A percentile compares a stretch with the other conserved stretches of the same genome.
These are phyloP conservation scores for Verticillium nubilum DNA, from an alignment of 2,329 filamentous ascomycete species.

Conservation along the genomic window DNA sequence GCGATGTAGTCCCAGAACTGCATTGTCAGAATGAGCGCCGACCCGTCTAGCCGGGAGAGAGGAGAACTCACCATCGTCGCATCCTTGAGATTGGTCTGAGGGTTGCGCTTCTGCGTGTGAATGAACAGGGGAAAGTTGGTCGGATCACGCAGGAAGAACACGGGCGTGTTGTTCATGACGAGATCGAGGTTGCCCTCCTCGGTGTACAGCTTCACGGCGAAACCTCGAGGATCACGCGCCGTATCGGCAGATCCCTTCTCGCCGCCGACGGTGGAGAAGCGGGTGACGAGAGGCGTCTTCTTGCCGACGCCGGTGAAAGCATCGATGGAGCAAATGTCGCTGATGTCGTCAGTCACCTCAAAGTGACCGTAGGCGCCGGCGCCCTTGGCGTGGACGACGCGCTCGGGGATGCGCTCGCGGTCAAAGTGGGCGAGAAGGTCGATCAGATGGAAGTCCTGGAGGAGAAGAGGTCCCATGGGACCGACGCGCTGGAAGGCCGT, in stretches of 20 bases:
- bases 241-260: conserved; percentile 67
- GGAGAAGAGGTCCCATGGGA: conserved; percentile 50
- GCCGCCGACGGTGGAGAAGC: conserved; percentile 73
- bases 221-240: conserved; percentile 67
- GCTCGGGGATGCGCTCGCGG: conserved; percentile 45
- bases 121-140: conserved; percentile 72
- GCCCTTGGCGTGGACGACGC: conserved; percentile 53
- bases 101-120: conserved; percentile 72
- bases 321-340: conserved; percentile 48
- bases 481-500: conserved; percentile 45
- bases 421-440: conserved; percentile 53
- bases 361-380: conserved; percentile 49
- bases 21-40: conserved; percentile 15
- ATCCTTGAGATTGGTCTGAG: conserved; percentile 64
- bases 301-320: conserved; percentile 59
- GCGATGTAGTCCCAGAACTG: conserved; percentile 37
- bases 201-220: conserved; percentile 67
- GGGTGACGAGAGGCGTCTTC: conserved; percentile 59
- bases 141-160: conserved; percentile 73
- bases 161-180: conserved; percentile 60
- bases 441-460: conserved; percentile 62
- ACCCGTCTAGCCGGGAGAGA: too few relatives aligned
- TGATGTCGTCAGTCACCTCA: conserved; percentile 40
- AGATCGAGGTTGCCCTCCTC: conserved; percentile 51
- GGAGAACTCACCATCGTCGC: conserved; percentile 58